Percentiles rank a stretch among this genome's conserved stretches.
These are phyloP conservation scores for Cyclanthera cordifolia DNA, from an alignment of 306 rosid genomes.

Conservation along the genomic window DNA sequence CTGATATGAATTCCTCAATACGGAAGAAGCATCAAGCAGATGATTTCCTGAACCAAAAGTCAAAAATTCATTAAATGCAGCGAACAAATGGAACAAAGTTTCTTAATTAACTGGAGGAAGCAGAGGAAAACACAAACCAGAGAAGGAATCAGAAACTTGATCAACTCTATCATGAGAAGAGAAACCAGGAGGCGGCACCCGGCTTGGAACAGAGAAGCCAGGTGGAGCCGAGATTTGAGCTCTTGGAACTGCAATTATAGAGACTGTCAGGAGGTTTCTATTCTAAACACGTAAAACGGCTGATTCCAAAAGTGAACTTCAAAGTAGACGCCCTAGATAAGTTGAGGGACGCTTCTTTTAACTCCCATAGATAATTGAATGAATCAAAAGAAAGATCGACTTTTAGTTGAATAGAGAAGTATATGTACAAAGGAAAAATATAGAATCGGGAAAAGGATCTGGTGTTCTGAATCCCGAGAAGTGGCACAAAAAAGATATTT, in stretches of 20 bases:
- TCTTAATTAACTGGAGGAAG: not conserved
- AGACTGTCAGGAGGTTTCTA: not conserved
- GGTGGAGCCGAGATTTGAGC: constrained; percentile 78
- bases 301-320: not conserved
- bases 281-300: not conserved
- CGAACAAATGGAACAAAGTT: too few relatives aligned
- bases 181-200: constrained; percentile 86
- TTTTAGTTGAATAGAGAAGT: not conserved
- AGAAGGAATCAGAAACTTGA: constrained; percentile 41
- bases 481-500: not conserved
- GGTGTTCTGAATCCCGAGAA: not conserved
- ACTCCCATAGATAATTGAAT: not conserved
- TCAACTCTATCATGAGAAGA: constrained; percentile 62
- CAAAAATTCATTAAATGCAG: too few relatives aligned
- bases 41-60: constrained; percentile 45
- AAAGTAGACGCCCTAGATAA: not conserved
- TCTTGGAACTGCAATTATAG: constrained; percentile 45
- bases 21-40: constrained; percentile 38
- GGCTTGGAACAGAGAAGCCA: constrained; percentile 66
- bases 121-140: constrained; percentile 42
- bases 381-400: not conserved
- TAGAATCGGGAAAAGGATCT: not conserved
- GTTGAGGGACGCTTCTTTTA: too few relatives aligned
- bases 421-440: not conserved
- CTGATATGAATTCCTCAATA: constrained; percentile 54